A percentile compares a stretch with the other conserved stretches of the same genome.
These are phyloP conservation scores for Monosporascus ibericus DNA, from an alignment of 2,329 filamentous ascomycete species.

Conservation along the genomic window DNA sequence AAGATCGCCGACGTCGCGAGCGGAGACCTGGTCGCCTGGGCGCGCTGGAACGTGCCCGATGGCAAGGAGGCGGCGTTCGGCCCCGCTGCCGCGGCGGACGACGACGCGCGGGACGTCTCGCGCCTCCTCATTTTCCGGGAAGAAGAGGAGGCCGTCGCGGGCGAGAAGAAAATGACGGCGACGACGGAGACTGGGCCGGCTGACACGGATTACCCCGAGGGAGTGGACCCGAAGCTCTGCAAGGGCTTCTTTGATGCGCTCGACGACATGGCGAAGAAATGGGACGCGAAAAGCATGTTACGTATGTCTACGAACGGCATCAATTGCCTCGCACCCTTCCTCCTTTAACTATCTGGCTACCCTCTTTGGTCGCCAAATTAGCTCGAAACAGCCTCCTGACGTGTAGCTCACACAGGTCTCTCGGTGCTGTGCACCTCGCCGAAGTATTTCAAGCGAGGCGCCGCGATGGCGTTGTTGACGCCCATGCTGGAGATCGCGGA, in stretches of 20 bases:
- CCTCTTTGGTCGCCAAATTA: too few relatives aligned
- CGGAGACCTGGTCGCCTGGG: slow-evolving; percentile 24
- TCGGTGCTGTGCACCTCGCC: slow-evolving; percentile 30
- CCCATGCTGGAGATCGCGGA: slow-evolving; percentile 32
- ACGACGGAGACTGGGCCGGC: slow-evolving; percentile 2
- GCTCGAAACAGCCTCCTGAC: too few relatives aligned
- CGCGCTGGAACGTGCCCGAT: slow-evolving; percentile 29
- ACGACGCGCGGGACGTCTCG: slow-evolving; percentile 2
- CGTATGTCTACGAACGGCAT: slow-evolving; percentile 12
- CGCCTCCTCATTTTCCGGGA: slow-evolving; percentile 1
- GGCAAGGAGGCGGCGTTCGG: slow-evolving; percentile 18
- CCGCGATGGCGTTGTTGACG: slow-evolving; percentile 27
- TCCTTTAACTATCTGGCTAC: too few relatives aligned
- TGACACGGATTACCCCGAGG: slow-evolving; percentile 20
- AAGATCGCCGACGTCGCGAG: slow-evolving; percentile 24
- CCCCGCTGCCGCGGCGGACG: too few relatives aligned
- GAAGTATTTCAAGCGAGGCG: slow-evolving; percentile 28
- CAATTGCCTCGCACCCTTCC: not conserved
- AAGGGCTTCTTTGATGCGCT: slow-evolving; percentile 24
- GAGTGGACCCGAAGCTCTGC: slow-evolving; percentile 22
- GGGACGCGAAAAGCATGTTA: slow-evolving; percentile 26
- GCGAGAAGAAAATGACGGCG: not conserved
- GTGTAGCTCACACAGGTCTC: slow-evolving; percentile 20
- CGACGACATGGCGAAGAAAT: slow-evolving; percentile 20
- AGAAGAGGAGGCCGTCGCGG: slow-evolving; percentile 4